Base-by-base conservation (phyloP, 345 rosid genomes). In the Chamaenerion angustifolium region DNA sequence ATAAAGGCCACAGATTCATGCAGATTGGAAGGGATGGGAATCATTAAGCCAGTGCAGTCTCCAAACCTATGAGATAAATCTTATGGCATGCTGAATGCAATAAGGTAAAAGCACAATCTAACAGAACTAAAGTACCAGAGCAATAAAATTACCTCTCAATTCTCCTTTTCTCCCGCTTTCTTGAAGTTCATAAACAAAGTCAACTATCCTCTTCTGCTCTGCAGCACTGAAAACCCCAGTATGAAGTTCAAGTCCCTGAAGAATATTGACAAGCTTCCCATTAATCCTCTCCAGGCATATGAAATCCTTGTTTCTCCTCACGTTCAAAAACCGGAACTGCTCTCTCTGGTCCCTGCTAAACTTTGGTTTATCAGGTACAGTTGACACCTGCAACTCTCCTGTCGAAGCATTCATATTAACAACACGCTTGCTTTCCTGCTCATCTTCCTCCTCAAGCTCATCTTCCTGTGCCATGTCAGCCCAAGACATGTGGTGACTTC, bases 391-490 rank as follows among this genome's bases (percentile, higher is more conserved):
- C 52, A 64, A 64, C 57, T 67, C 76, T 37, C 65, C 65, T 0
- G 61, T 27, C 2, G 60, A 61, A 52, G 45, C 40, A 51, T 42
- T 64, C 42, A 16, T 23, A 63, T 61, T 63, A 55, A 62, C 62
- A 12, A 21, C 54, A 40, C 50, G 76, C 56, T 69, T 64, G 57
- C 46, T 56, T 13, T 63, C 83, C 40, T 58, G 68, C 12, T 77
- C 79, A 37, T 68, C 81, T 51, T 70, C 82, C 25, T 75, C 85
- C 54, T 65, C 93, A 42, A 92, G 71, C 50, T 87, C 98, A 62
- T 84, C 95, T 64, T 87, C 93, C 63, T 76, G 96, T n/a, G 82
- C 71, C 93, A 92, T 87, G 69, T 92, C 98, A 3, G 98, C 98
- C 98, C 98, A 87, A 3, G 92, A 87, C 67, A 69, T 57, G n/a